Percentiles rank a stretch among this genome's conserved stretches.
phyloP scores from a whole-genome alignment of 73 alveolate species.

The Paramecium tetraurelia region DNA sequence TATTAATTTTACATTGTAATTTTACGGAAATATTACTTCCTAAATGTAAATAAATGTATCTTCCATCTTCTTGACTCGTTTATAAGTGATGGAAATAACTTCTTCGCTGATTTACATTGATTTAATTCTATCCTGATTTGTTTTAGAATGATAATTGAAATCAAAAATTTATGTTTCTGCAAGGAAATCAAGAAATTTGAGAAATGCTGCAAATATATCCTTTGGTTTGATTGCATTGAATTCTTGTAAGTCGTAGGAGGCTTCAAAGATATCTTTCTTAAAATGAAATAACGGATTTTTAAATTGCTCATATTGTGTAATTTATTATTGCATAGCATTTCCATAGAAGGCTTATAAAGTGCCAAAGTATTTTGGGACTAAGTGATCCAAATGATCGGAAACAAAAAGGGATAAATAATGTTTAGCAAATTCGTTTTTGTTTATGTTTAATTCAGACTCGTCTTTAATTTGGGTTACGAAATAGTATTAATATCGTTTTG shows the following conservation, averaged over 20 bases:
- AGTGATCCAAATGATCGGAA: slow-evolving; percentile 10
- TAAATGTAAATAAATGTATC: background rate
- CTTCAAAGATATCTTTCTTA: background rate
- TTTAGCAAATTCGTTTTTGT: slow-evolving; percentile 7
- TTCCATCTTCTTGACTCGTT: background rate
- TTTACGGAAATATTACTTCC: background rate
- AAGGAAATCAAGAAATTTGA: background rate
- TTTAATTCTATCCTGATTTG: background rate
- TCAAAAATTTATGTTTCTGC: background rate
- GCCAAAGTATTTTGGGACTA: background rate
- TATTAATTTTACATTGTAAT: background rate
- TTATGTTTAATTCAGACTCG: background rate
- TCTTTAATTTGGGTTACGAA: background rate
- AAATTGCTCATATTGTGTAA: background rate
- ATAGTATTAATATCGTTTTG: background rate
- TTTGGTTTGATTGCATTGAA: background rate
- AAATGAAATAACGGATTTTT: slow-evolving; percentile 16
- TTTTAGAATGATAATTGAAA: background rate
- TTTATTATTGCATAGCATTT: background rate
- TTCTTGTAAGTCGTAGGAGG: background rate
- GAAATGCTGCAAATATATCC: background rate
- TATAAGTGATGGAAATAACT: background rate
- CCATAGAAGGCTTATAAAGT: background rate
- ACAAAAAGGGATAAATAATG: background rate
- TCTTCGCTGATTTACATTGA: background rate